Base-by-base conservation (phyloP, 495 filamentous ascomycete genomes). In the Chaetomium fimeti region DNA sequence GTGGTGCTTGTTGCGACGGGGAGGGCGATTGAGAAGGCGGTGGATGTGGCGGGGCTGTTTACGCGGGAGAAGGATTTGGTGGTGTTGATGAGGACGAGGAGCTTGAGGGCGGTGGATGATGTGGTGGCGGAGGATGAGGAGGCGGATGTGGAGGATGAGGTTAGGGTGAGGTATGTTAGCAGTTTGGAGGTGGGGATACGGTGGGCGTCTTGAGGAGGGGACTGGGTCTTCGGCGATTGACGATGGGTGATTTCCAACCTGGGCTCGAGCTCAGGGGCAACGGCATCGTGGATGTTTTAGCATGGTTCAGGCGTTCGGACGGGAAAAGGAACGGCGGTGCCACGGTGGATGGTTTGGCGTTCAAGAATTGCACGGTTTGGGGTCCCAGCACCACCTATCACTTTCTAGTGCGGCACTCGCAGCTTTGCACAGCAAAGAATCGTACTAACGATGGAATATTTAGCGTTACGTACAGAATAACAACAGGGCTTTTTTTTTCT, bases 1-100 rank as follows among this genome's bases (percentile, higher is more conserved):
- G 87, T 97, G 7, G 76, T 88, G 45, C 66, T 97, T 13, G 89
- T 92, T 61, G 93, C 85, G 18, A 93, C 90, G 1, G 91, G 90
- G 38, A 84, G 83, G 67, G 92, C 91, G 38, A 92, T 97, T 57
- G 81, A 87, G 72, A 89, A 84, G 75, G 87, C 86, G 29, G 68
- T 92, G 36, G 76, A 79, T 57, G 77, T 91, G 11, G 90, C 82
- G 16, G 72, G 82, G 62, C 88, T 83, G 71, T 89, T 91, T 67
- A 81, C 84, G 76, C 78, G 83, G 38, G 80, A 85, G 64, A 74
- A 73, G 22, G 85, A 87, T 61, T 83, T 84, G 65, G 63, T 71
- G 1, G 85, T 91, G 7, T 65, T 79, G 62, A 63, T 89, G 57
- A 79, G 78, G 68, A 91, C 89, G 55, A 85, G 87, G 63, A 87